A percentile compares a stretch with the other conserved stretches of the same genome.
These are phyloP conservation scores for Didymella lethalis DNA, from an alignment of 2,329 filamentous ascomycete genomes.

Conservation along the genomic window DNA sequence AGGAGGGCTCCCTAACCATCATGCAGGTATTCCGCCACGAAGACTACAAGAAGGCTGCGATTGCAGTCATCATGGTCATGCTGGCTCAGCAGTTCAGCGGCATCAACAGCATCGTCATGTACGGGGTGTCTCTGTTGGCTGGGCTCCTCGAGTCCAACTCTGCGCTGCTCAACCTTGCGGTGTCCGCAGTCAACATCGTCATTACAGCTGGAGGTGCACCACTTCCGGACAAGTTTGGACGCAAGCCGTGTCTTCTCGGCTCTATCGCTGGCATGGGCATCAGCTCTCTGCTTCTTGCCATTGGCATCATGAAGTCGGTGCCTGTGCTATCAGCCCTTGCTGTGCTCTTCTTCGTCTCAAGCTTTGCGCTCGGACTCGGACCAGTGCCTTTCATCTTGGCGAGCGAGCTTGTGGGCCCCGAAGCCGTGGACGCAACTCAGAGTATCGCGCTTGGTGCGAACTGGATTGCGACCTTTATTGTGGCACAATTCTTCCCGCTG, in stretches of 20 bases:
- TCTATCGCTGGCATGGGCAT: constrained; percentile 86
- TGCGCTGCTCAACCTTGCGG: constrained; percentile 82
- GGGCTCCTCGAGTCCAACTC: constrained; percentile 83
- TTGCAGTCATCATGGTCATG: constrained; percentile 93
- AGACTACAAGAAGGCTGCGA: constrained; percentile 78
- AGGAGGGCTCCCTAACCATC: constrained; percentile 53
- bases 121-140: constrained; percentile 88
- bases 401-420: constrained; percentile 86
- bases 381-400: constrained; percentile 95
- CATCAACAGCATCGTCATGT: constrained; percentile 98
- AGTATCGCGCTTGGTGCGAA: constrained; percentile 87
- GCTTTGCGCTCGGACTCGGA: constrained; percentile 88
- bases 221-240: constrained; percentile 84
- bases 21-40: constrained; percentile 70
- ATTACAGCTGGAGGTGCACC: constrained; percentile 84
- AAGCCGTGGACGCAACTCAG: constrained; percentile 91
- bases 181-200: constrained; percentile 85
- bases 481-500: constrained; percentile 94
- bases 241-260: constrained; percentile 82
- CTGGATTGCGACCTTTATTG: constrained; percentile 88
- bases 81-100: constrained; percentile 87
- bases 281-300: constrained; percentile 77
- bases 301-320: constrained; percentile 77
- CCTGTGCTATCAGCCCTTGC: constrained; percentile 81
- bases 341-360: constrained; percentile 84